These are phyloP conservation scores for Sesbania bispinosa DNA, from an alignment of 306 rosid genomes.

Conservation along the genomic window DNA sequence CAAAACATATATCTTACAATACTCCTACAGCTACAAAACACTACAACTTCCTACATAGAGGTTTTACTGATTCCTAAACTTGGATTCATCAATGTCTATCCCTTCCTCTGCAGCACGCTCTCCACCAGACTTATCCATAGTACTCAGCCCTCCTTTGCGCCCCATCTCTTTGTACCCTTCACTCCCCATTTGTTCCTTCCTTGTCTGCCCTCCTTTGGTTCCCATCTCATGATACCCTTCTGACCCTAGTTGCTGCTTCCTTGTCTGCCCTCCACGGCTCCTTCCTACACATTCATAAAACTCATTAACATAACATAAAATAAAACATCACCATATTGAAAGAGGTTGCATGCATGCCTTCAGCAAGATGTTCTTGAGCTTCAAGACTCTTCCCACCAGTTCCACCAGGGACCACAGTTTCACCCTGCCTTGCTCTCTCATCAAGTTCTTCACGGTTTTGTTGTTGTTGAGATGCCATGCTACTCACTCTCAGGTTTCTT, in stretches of 20 bases:
- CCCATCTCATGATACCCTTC: slow-evolving; percentile 64
- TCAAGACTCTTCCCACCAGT: slow-evolving; percentile 80
- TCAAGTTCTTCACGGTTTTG: slow-evolving; percentile 48
- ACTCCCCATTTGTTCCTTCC: slow-evolving; percentile 59
- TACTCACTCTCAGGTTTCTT: background rate
- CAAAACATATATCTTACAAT: background rate
- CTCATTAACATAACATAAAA: background rate
- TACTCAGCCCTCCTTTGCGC: slow-evolving; percentile 62
- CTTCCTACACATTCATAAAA: slow-evolving; percentile 35
- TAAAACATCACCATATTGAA: background rate
- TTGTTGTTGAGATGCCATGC: slow-evolving; percentile 53
- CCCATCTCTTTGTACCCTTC: slow-evolving; percentile 68
- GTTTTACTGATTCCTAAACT: slow-evolving; percentile 17
- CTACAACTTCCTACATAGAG: background rate
- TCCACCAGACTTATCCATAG: slow-evolving; percentile 48
- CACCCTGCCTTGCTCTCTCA: slow-evolving; percentile 58
- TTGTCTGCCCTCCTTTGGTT: slow-evolving; percentile 55
- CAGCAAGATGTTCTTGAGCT: slow-evolving; percentile 78
- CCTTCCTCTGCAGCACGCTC: slow-evolving; percentile 60
- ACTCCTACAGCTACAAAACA: slow-evolving; percentile 2
- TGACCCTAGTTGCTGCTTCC: slow-evolving; percentile 64
- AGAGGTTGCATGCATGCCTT: slow-evolving; percentile 57
- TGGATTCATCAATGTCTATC: slow-evolving; percentile 49
- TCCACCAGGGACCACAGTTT: slow-evolving; percentile 76
- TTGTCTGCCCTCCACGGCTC: slow-evolving; percentile 61